Conservation (phyloP, 208 protist genomes). For the Leishmania tarentolae region DNA sequence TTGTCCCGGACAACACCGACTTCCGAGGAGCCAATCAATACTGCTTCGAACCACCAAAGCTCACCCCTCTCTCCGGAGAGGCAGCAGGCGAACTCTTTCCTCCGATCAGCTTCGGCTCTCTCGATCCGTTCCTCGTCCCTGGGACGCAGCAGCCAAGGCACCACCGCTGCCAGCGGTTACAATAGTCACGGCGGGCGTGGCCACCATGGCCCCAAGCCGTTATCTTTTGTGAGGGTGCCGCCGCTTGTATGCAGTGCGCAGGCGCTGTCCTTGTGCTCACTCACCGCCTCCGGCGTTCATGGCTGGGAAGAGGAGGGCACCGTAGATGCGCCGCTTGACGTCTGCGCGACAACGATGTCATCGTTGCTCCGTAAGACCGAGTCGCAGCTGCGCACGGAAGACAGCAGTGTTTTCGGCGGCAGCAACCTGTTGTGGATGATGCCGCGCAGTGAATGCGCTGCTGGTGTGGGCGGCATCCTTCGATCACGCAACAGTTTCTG, state of each 20-base stretch:
- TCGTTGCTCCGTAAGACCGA: conserved; percentile 5
- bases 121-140: conserved; percentile 16
- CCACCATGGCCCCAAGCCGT: background rate
- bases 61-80: background rate
- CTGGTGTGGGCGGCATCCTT: background rate
- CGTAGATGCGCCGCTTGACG: conserved; percentile 21
- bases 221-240: background rate
- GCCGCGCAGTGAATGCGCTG: background rate
- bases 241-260: conserved; percentile 2
- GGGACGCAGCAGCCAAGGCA: background rate
- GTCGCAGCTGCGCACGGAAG: conserved; percentile 6
- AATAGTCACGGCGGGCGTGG: background rate
- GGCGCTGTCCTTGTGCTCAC: background rate
- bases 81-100: background rate
- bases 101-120: conserved; percentile 1
- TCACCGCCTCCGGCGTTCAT: background rate
- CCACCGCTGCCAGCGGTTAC: too few species aligned
- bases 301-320: conserved; percentile 16
- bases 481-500: background rate
- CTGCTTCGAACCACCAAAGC: conserved; percentile 4
- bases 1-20: background rate
- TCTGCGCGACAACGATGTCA: background rate
- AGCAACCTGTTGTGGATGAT: background rate
- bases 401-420: conserved; percentile 11
- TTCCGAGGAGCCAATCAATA: background rate